These are phyloP conservation scores for Phytophthora fragariaefolia DNA, from an alignment of 352 stramenopile genomes.

Conservation along the genomic window DNA sequence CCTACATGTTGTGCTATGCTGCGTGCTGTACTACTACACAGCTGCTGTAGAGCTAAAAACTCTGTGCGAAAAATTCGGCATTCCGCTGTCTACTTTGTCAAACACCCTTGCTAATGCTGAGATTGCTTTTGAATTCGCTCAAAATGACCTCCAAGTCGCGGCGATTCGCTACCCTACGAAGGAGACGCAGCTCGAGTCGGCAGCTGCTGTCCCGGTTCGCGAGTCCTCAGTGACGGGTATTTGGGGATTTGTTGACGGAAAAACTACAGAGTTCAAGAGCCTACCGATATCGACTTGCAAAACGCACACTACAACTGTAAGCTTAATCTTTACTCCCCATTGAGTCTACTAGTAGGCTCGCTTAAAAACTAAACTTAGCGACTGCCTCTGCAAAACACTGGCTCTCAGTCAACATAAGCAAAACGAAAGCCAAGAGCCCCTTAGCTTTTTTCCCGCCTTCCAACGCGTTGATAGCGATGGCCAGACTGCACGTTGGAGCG, in stretches of 20 bases:
- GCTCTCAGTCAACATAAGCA: too few species aligned
- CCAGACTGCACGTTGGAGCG: not conserved
- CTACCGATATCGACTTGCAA: not conserved
- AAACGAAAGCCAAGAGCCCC: too few species aligned
- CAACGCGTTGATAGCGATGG: too few species aligned
- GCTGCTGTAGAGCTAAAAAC: slow-evolving; percentile 5
- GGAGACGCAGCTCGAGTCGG: not conserved
- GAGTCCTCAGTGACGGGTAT: not conserved
- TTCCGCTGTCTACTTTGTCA: slow-evolving; percentile 3
- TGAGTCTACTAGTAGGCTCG: too few species aligned
- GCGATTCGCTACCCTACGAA: slow-evolving; percentile 4
- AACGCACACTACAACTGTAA: slow-evolving; percentile 4
- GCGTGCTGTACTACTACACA: slow-evolving; percentile 3
- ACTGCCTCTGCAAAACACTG: too few species aligned
- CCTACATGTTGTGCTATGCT: slow-evolving; percentile 2
- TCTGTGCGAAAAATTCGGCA: slow-evolving; percentile 10
- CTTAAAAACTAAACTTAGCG: too few species aligned
- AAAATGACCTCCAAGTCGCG: not conserved
- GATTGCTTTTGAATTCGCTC: not conserved
- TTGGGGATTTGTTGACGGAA: slow-evolving; percentile 6
- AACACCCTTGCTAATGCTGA: not conserved
- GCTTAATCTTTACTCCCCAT: too few species aligned
- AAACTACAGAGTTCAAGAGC: not conserved
- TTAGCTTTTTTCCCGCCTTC: too few species aligned
- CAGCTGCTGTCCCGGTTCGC: not conserved